Percentiles rank a stretch among this genome's conserved stretches.
Conservation (phyloP, 2,329 filamentous ascomycete genomes). For the Penicillium griseofulvum region DNA sequence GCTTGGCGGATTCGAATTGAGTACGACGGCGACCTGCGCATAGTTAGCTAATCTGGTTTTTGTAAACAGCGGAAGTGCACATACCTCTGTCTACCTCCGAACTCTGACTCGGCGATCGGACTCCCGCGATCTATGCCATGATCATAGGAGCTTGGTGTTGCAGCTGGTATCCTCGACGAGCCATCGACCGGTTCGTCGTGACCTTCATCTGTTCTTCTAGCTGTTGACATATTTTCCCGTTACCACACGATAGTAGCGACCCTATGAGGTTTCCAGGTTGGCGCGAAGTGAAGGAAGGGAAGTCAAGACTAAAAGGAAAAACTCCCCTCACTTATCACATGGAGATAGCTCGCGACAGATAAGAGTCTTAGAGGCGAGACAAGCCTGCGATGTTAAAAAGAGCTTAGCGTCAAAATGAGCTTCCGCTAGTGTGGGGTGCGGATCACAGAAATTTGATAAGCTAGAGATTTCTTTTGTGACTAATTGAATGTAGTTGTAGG, state of each 20-base stretch:
- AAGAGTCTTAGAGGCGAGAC: neutral
- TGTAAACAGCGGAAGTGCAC: neutral
- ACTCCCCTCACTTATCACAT: conserved; percentile 8
- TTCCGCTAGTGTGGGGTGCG: conserved; percentile 7
- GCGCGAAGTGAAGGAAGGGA: neutral
- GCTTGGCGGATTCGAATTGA: conserved; percentile 59
- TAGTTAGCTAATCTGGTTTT: neutral
- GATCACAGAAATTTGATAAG: conserved; percentile 10
- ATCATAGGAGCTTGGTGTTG: conserved; percentile 16
- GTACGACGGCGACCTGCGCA: conserved; percentile 37
- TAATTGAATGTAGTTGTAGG: neutral
- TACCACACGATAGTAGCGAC: neutral
- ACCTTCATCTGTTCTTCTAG: conserved; percentile 5
- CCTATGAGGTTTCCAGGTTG: neutral
- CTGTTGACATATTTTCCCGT: conserved; percentile 2
- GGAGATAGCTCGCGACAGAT: conserved; percentile 9
- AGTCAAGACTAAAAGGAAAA: neutral
- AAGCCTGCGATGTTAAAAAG: conserved; percentile 1
- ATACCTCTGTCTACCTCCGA: conserved; percentile 16
- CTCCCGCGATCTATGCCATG: conserved; percentile 9
- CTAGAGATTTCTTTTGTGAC: neutral
- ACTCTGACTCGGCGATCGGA: conserved; percentile 16
- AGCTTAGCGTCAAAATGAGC: conserved; percentile 7
- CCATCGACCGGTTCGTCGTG: conserved; percentile 6
- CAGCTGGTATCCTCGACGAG: conserved; percentile 10